Evolutionary conservation across 257 asterid genomes (phyloP).

Genomic region (Oldenlandia corymbosa): DNA sequence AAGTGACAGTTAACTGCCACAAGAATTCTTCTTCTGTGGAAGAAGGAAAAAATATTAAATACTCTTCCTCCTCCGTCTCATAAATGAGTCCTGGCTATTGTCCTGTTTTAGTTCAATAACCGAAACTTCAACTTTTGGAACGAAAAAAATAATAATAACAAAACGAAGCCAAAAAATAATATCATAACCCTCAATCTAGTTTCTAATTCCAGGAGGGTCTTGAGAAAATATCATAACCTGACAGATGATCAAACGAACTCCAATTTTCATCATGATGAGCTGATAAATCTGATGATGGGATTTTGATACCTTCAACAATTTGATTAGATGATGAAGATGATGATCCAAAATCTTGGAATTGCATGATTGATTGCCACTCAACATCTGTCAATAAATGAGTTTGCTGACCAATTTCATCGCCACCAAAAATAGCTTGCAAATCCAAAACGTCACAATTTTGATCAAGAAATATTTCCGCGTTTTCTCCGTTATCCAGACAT

Average conservation of each 20-base stretch:
- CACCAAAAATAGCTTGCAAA: conserved; percentile 40
- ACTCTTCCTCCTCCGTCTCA: too few species aligned
- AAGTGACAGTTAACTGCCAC: conserved; percentile 4
- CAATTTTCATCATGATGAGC: conserved; percentile 30
- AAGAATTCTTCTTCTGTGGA: too few species aligned
- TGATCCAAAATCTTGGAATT: conserved; percentile 51
- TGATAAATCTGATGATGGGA: conserved; percentile 30
- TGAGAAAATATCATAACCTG: conserved; percentile 41
- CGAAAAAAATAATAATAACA: background rate
- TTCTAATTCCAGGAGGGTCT: conserved; percentile 32
- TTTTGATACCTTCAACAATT: conserved; percentile 29
- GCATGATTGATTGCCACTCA: conserved; percentile 34
- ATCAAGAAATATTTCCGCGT: conserved; percentile 34
- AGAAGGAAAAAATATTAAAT: too few species aligned
- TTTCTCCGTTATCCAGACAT: conserved; percentile 13
- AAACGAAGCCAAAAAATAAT: too few species aligned
- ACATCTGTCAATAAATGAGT: conserved; percentile 33
- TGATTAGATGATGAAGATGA: too few species aligned
- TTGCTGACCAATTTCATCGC: conserved; percentile 31
- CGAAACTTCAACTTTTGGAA: too few species aligned
- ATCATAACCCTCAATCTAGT: background rate
- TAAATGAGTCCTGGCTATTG: too few species aligned
- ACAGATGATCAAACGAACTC: conserved; percentile 60
- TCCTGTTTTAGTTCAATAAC: too few species aligned
- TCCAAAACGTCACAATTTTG: conserved; percentile 27